These are phyloP conservation scores for Backusella tuberculispora DNA, from an alignment of 192 early-diverging fungal genomes.

Conservation along the genomic window DNA sequence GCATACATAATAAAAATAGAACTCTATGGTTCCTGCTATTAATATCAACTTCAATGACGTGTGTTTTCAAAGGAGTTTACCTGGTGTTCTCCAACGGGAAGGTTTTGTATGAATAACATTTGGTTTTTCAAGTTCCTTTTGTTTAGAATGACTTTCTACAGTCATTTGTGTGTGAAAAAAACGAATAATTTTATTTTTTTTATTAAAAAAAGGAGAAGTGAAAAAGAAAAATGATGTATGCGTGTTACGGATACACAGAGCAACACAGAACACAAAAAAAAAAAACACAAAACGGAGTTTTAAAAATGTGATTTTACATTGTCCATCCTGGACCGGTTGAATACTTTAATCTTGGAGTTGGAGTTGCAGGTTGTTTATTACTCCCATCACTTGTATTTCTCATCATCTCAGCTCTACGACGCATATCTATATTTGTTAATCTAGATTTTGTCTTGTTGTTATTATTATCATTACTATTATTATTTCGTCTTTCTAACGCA, in stretches of 20 bases:
- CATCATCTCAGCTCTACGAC: conserved; percentile 17
- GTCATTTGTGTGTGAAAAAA: conserved; percentile 3
- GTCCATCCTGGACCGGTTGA: neutral
- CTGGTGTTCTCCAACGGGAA: conserved; percentile 60
- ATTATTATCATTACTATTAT: neutral
- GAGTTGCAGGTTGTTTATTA: neutral
- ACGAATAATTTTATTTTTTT: neutral
- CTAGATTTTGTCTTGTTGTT: conserved; percentile 9
- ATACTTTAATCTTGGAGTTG: conserved; percentile 4
- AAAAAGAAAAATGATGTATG: neutral
- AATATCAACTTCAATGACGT: neutral
- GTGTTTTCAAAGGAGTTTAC: conserved; percentile 2
- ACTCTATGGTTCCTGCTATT: conserved; percentile 49
- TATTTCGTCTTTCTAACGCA: conserved; percentile 12
- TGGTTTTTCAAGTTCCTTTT: neutral
- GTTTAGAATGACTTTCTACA: neutral
- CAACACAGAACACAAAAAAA: conserved; percentile 6
- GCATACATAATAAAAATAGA: conserved; percentile 73
- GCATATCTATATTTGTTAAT: neutral
- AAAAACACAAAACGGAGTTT: neutral
- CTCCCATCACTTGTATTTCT: neutral
- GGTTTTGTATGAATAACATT: conserved; percentile 29
- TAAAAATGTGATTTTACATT: neutral
- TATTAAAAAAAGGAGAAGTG: neutral
- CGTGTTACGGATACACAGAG: neutral